phyloP scores from a whole-genome alignment of 345 rosid genomes.

The Erucastrum elatum region DNA sequence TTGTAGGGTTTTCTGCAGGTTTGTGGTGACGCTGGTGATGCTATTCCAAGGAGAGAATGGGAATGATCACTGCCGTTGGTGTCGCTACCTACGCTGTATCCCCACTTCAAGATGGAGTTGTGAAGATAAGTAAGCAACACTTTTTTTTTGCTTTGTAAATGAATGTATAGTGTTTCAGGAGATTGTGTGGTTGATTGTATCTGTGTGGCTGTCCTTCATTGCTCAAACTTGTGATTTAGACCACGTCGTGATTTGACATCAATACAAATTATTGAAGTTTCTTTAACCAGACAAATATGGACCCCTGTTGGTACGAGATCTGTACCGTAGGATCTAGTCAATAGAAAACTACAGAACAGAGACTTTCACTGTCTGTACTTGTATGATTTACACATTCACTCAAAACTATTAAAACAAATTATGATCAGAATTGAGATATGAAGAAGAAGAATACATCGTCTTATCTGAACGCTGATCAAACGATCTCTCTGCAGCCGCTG shows the following conservation, averaged over 20 bases:
- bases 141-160: conserved; percentile 23
- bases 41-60: conserved; percentile 68
- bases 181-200: conserved; percentile 24
- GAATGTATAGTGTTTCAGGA: conserved; percentile 5
- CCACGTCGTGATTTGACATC: too few relatives aligned
- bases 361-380: conserved; percentile 27
- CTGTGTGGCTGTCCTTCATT: conserved; percentile 14
- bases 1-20: conserved; percentile 42
- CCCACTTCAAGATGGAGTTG: conserved; percentile 83
- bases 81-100: conserved; percentile 81
- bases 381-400: conserved; percentile 29
- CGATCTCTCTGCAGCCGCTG: conserved; percentile 33
- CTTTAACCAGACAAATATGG: conserved; percentile 14
- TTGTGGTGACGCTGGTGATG: conserved; percentile 61
- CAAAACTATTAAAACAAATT: background rate
- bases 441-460: conserved; percentile 19
- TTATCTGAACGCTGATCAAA: conserved; percentile 44
- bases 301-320: conserved; percentile 26
- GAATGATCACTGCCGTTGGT: conserved; percentile 75
- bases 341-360: conserved; percentile 4
- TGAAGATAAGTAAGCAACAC: conserved; percentile 21
- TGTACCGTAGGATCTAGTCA: conserved; percentile 31
- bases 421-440: conserved; percentile 30
- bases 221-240: conserved; percentile 29
- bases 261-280: conserved; percentile 31